These are phyloP conservation scores for Geotrichum candidum DNA, from an alignment of 1,139 yeast species.

Conservation along the genomic window DNA sequence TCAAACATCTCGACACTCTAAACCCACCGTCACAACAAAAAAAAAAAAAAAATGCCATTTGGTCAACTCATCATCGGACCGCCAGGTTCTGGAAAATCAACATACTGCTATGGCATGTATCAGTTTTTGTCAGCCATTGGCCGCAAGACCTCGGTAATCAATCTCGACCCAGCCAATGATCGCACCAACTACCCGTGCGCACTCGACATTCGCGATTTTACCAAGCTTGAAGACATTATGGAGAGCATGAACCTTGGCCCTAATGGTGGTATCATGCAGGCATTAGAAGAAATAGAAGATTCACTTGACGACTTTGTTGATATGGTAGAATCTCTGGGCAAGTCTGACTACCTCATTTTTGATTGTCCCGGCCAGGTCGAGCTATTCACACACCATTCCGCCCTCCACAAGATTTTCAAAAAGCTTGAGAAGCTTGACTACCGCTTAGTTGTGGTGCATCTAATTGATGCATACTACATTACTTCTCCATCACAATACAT, in stretches of 20 bases:
- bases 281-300: constrained; percentile 57
- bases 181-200: constrained; percentile 72
- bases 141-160: constrained; percentile 71
- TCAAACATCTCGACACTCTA: too few species aligned
- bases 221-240: constrained; percentile 88
- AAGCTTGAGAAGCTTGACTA: constrained; percentile 64
- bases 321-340: constrained; percentile 52
- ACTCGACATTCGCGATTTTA: constrained; percentile 80
- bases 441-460: constrained; percentile 78
- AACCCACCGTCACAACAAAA: not conserved
- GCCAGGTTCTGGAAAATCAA: constrained; percentile 96
- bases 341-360: constrained; percentile 68
- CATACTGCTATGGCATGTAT: constrained; percentile 84
- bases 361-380: constrained; percentile 99
- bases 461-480: constrained; percentile 79
- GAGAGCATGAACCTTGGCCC: constrained; percentile 79
- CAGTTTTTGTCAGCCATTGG: constrained; percentile 94
- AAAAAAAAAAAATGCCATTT: constrained; percentile 39
- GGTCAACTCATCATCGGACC: constrained; percentile 96
- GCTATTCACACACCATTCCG: constrained; percentile 83
- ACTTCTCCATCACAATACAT: constrained; percentile 87
- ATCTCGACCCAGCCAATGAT: constrained; percentile 95
- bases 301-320: constrained; percentile 55
- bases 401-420: constrained; percentile 66
- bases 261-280: constrained; percentile 89